Evolutionary conservation across 257 asterid genomes (phyloP).

Genomic region (Coffea eugenioides): DNA sequence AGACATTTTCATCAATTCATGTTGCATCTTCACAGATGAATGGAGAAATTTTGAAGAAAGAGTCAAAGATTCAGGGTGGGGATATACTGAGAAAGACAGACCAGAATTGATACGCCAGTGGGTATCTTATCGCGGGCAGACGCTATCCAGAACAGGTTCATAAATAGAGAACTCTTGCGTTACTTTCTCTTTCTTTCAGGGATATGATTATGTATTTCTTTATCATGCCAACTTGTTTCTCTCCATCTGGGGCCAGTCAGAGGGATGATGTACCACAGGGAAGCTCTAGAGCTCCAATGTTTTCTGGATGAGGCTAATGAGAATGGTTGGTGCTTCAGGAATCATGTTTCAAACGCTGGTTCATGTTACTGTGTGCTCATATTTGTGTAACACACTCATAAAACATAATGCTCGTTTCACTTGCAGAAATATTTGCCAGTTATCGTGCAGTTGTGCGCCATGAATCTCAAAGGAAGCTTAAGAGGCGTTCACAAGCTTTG

Average conservation of each 20-base stretch:
- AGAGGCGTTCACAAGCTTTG: constrained; percentile 78
- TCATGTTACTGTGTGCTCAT: constrained; percentile 4
- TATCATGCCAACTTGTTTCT: constrained; percentile 2
- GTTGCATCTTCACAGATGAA: constrained; percentile 50
- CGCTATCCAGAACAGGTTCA: constrained; percentile 95
- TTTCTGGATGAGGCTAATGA: constrained; percentile 88
- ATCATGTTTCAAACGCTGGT: neutral
- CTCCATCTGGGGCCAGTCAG: constrained; percentile 54
- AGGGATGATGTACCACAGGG: constrained; percentile 98
- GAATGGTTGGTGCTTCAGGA: constrained; percentile 52
- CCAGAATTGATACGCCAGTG: constrained; percentile 73
- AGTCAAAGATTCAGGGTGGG: constrained; percentile 52
- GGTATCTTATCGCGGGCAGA: constrained; percentile 98
- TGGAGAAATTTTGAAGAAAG: constrained; percentile 90
- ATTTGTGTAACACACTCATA: neutral
- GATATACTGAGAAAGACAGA: constrained; percentile 38
- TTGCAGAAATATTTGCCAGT: constrained; percentile 84
- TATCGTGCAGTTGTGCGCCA: constrained; percentile 62
- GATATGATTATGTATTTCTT: neutral
- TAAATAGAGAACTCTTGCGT: constrained; percentile 7
- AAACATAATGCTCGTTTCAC: constrained; percentile 12
- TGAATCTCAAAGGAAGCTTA: constrained; percentile 47
- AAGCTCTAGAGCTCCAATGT: constrained; percentile 91
- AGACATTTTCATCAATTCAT: constrained; percentile 5
- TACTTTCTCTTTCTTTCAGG: constrained; percentile 6